These are phyloP conservation scores for Hibiscus trionum DNA, from an alignment of 345 rosid genomes.

Conservation along the genomic window DNA sequence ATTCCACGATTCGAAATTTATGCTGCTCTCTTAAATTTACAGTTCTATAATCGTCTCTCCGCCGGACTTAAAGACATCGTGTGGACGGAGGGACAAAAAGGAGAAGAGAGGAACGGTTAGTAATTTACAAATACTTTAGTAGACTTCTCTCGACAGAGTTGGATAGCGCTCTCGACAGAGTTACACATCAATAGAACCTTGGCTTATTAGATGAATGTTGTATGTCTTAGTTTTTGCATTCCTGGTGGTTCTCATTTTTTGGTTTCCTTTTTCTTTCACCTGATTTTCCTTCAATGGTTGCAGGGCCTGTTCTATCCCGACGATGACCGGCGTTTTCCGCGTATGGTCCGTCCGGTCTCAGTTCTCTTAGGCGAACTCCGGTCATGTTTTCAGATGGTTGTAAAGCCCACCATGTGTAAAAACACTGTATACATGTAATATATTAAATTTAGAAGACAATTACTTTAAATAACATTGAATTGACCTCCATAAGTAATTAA, in stretches of 20 bases:
- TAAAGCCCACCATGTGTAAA: background rate
- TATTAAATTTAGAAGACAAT: no score
- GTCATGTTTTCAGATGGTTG: background rate
- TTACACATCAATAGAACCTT: no score
- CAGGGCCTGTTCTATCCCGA: background rate
- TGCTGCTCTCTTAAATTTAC: slow-evolving; percentile 14
- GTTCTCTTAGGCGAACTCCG: background rate
- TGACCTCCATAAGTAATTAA: no score
- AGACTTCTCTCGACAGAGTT: no score
- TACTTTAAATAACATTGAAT: no score
- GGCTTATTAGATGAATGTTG: no score
- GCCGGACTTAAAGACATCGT: slow-evolving; percentile 89
- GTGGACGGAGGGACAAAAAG: slow-evolving; percentile 63
- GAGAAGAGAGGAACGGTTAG: slow-evolving; percentile 19
- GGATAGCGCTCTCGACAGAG: no score
- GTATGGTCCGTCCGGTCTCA: background rate
- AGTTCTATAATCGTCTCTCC: slow-evolving; percentile 85
- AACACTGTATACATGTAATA: background rate
- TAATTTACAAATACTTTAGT: background rate
- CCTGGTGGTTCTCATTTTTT: no score
- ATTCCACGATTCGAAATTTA: background rate
- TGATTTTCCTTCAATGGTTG: background rate
- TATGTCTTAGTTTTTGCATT: no score
- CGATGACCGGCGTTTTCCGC: background rate
- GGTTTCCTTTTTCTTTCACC: no score